Conservation (phyloP, 345 rosid species). For the Moricandia arvensis region DNA sequence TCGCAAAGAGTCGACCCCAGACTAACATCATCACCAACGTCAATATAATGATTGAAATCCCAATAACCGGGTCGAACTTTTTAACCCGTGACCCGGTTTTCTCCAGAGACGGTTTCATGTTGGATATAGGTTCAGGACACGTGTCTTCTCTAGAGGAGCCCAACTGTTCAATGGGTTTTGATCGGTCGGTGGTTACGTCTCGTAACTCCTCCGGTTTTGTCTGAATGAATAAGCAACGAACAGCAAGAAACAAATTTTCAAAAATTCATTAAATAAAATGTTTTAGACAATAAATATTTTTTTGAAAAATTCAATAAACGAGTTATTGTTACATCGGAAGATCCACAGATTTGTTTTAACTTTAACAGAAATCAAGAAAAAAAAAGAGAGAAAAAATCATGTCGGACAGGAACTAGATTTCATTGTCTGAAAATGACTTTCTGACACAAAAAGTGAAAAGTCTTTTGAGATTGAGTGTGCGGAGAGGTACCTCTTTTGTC, state of each 20-base stretch:
- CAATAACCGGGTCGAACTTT: slow-evolving; percentile 46
- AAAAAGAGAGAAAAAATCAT: not conserved
- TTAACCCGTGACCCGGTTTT: slow-evolving; percentile 35
- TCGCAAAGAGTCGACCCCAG: slow-evolving; percentile 67
- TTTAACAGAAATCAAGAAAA: not conserved
- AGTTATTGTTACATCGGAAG: not conserved
- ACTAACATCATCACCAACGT: slow-evolving; percentile 51
- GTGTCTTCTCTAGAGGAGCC: slow-evolving; percentile 21
- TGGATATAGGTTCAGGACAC: slow-evolving; percentile 22
- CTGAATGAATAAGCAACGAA: slow-evolving; percentile 24
- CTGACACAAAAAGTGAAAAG: not conserved
- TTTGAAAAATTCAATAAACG: no score
- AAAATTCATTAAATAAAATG: no score
- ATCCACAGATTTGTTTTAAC: not conserved
- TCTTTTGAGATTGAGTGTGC: not conserved
- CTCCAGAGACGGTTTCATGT: slow-evolving; percentile 29
- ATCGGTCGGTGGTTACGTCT: slow-evolving; percentile 30
- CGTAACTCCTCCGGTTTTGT: slow-evolving; percentile 21
- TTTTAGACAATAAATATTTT: no score
- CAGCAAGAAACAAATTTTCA: not conserved
- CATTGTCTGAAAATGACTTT: not conserved
- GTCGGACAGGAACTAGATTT: not conserved
- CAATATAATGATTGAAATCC: slow-evolving; percentile 53
- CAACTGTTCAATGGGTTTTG: slow-evolving; percentile 15
- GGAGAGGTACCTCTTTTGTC: slow-evolving; percentile 20